Base-by-base conservation (phyloP, 257 asterid species). In the Vinca minor region DNA sequence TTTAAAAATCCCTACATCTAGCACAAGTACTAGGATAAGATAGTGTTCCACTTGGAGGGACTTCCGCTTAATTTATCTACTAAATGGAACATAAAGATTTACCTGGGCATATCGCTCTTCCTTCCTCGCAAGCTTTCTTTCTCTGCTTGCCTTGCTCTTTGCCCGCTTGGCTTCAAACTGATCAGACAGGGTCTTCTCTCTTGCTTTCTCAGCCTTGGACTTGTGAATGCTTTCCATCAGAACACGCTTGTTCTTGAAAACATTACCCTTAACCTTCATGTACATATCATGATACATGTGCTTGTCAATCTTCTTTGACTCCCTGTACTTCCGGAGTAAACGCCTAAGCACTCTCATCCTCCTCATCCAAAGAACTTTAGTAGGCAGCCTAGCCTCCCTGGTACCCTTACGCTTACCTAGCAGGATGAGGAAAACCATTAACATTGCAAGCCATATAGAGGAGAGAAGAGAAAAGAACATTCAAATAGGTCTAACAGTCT, bases 251-350 rank as follows among this genome's bases (percentile, higher is more conserved):
- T 91, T 91, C 87, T 91, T 91, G 77, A 86, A 91, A 29, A 91
- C 98, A 62, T 91, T 91, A 79, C 98, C 98, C 85, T 91, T 91
- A 1, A 91, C 98, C 92, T 74, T 86, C 98, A 91, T 91, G 85
- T 88, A 91, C 98, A 91, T 91, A 72, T 91, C 98, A 64, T 91
- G 98, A 34, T 91, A 91, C 98, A 91, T 88, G 79, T 91, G 98
- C 73, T 75, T 84, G 85, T 91, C 98, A 35, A 91, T 91, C 83
- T 91, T 91, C 82, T 91, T 91, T 0, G 96, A 57, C 81, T 91
- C 98, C 26, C 98, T 54, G 68, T 91, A 91, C 87, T 91, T 91
- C 69, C 96, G 89, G 8, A 91, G 94, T 83, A 91, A 72, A 12
- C 98, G 88, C 55, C 98, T 83, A 1, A 91, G 94, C 42, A 91